Evolutionary conservation across 495 filamentous ascomycete species (phyloP).

Genomic region (Bathelium albidoporum): DNA sequence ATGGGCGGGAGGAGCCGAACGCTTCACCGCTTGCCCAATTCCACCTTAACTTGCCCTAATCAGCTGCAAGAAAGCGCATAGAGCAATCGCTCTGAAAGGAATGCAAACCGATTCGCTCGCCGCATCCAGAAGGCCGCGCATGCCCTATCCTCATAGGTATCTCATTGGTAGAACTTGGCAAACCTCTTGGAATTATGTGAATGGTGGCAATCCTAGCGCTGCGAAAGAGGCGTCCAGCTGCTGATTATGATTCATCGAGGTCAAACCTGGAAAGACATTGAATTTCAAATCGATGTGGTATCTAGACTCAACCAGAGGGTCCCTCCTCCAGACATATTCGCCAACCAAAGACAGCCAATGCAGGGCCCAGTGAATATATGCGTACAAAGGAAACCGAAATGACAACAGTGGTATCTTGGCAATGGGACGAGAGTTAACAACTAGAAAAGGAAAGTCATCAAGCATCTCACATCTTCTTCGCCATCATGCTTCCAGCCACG

Average conservation of each 20-base stretch:
- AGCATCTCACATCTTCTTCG: constrained; percentile 19
- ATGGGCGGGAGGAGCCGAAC: neutral
- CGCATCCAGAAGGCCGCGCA: too few species aligned
- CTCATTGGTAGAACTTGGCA: too few species aligned
- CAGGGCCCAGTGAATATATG: neutral
- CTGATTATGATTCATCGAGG: neutral
- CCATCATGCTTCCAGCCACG: constrained; percentile 22
- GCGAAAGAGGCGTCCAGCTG: neutral
- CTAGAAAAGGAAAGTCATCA: neutral
- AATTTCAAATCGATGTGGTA: neutral
- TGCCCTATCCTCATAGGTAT: too few species aligned
- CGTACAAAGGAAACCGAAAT: neutral
- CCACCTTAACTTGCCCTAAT: neutral
- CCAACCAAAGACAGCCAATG: neutral
- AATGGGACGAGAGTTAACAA: neutral
- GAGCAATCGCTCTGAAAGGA: too few species aligned
- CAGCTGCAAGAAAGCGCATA: too few species aligned
- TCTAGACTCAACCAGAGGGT: neutral
- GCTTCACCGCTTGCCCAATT: neutral
- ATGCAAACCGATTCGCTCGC: too few species aligned
- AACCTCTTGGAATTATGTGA: neutral
- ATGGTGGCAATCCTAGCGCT: too few species aligned
- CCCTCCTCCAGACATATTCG: neutral
- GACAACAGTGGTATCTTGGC: neutral
- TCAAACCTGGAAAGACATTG: neutral